A percentile compares a stretch with the other conserved stretches of the same genome.
phyloP scores from a whole-genome alignment of 208 protist genomes.

The Trypanosoma mega region DNA sequence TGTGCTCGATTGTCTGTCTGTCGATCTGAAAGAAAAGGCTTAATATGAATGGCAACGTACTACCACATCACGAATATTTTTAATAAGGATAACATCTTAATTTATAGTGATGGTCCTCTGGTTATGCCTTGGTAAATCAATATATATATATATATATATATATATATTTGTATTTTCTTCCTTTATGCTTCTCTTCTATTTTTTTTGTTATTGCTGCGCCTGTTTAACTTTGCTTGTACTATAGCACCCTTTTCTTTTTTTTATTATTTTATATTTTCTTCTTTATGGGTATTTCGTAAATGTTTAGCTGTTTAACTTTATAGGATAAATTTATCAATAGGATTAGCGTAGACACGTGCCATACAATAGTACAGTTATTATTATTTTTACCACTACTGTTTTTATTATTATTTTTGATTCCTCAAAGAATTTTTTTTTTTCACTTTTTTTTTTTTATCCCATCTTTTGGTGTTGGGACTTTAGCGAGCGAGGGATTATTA shows the following conservation, averaged over 20 bases:
- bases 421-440: neutral
- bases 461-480: neutral
- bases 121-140: no score
- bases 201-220: no score
- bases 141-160: no score
- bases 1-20: neutral
- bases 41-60: no score
- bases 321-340: slow-evolving; percentile 4
- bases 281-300: slow-evolving; percentile 12
- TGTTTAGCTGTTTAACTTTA: neutral
- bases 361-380: no score
- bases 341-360: slow-evolving; percentile 2
- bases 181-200: slow-evolving; percentile 1
- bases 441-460: neutral
- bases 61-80: no score
- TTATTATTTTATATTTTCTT: slow-evolving; percentile 1
- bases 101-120: no score
- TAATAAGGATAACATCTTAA: no score
- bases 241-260: slow-evolving; percentile 9
- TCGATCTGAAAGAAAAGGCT: no score
- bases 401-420: neutral
- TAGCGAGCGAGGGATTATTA: no score
- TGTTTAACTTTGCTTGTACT: slow-evolving; percentile 10
- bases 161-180: no score
- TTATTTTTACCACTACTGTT: no score